A percentile compares a stretch with the other conserved stretches of the same genome.
Evolutionary conservation across 106 monocot species (phyloP).

Genomic region (Apostasia shenzhenica): DNA sequence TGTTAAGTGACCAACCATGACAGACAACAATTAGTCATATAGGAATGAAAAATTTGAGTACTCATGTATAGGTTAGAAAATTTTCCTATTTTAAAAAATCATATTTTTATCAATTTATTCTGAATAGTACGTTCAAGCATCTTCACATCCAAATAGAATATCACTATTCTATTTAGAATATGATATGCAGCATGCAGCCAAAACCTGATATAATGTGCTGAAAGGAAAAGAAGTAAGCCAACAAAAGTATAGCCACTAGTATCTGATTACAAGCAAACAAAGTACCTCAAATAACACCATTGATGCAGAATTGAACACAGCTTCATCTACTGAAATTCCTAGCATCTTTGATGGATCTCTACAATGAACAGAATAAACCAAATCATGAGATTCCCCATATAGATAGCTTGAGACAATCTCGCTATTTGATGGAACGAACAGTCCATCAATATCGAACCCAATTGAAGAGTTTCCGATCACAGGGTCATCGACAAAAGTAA

Average conservation of each 20-base stretch:
- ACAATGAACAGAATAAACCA: constrained; percentile 39
- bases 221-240: background rate
- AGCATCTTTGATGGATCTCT: constrained; percentile 55
- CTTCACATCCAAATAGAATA: no score
- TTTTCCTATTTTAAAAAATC: no score
- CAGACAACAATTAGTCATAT: no score
- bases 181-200: no score
- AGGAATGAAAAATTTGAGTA: no score
- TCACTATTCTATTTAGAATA: no score
- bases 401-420: constrained; percentile 4
- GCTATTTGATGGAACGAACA: constrained; percentile 43
- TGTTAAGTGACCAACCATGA: no score
- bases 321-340: constrained; percentile 61
- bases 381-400: constrained; percentile 11
- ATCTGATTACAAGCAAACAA: background rate
- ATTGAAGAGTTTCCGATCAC: constrained; percentile 52
- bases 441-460: constrained; percentile 76
- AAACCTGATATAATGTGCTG: no score
- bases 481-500: constrained; percentile 67
- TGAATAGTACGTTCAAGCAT: no score
- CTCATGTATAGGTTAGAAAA: no score
- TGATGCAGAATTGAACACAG: constrained; percentile 70
- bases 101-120: no score
- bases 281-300: constrained; percentile 61
- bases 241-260: background rate